Conservation (phyloP, 2,329 filamentous ascomycete species). For the Cladorrhinum sp. region DNA sequence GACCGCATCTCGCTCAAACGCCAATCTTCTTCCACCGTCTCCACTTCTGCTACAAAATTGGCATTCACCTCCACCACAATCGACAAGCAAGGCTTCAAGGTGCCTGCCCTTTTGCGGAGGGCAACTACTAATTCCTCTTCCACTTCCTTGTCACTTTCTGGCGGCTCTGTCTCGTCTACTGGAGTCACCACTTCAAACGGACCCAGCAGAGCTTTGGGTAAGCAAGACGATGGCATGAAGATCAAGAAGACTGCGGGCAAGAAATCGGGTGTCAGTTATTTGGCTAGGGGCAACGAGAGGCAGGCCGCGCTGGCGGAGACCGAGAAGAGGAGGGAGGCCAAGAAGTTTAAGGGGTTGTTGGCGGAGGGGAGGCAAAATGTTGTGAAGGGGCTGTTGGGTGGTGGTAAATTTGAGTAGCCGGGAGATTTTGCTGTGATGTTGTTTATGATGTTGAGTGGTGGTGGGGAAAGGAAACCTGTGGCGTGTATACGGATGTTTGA, state of each 20-base stretch:
- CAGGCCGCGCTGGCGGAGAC: constrained; percentile 52
- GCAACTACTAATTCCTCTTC: constrained; percentile 65
- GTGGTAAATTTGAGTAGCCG: constrained; percentile 50
- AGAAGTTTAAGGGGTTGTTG: constrained; percentile 52
- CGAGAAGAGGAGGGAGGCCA: constrained; percentile 57
- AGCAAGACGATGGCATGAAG: constrained; percentile 38
- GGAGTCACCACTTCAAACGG: constrained; percentile 31
- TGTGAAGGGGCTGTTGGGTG: constrained; percentile 57
- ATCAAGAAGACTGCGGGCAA: constrained; percentile 60
- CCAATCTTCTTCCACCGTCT: constrained; percentile 38
- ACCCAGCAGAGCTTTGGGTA: not conserved
- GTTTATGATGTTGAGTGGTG: no score
- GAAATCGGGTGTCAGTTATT: constrained; percentile 58
- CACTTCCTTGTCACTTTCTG: constrained; percentile 32
- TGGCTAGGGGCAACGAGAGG: constrained; percentile 58
- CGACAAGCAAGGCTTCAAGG: constrained; percentile 53
- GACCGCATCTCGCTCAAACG: constrained; percentile 73
- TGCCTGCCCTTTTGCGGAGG: constrained; percentile 68
- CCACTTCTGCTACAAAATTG: constrained; percentile 27
- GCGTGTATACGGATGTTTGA: no score
- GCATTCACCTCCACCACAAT: constrained; percentile 35
- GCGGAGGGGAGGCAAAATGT: constrained; percentile 51
- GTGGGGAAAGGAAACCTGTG: no score
- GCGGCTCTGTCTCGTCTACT: constrained; percentile 34
- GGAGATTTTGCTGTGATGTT: no score